Evolutionary conservation across 1,139 yeast species (phyloP), one percentile per base, ranked within the genome.

Genomic region (Saccharomycopsis crataegensis): DNA sequence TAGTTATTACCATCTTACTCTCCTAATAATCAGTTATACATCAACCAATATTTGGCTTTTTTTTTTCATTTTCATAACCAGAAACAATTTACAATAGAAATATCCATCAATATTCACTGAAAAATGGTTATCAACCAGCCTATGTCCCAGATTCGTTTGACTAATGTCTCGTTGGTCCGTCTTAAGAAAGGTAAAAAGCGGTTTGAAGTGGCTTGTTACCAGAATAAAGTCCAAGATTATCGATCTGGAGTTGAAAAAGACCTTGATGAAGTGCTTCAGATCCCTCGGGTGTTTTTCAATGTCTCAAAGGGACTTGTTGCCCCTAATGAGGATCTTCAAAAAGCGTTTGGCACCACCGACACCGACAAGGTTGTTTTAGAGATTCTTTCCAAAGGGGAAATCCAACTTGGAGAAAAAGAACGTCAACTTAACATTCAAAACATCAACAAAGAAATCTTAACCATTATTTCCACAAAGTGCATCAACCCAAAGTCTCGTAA

Each of bases 261-360:
- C 66, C 68, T 94, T 11, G 99, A 93, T 70, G 99, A 93, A 66
- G 99, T 93, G 5, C 73, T 93, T 45, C 99, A 93, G 66, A 90
- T 93, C 52, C 96, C 91, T n/a, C 96, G 87, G 66, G 96, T 93
- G 1, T 93, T 94, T 64, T 70, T 82, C 47, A 93, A 94, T 65
- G 99, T 91, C 0, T 88, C 96, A 22, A 93, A 94, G 64, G 99
- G 99, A 1, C 91, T 83, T 60, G 94, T 88, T 1, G 99, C 99
- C 3, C 82, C 91, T 33, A 82, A 86, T 61, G 96, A 89, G 8
- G 98, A 93, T 59, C 72, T 93, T 48, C 73, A 77, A 62, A 76
- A 80, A 51, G 76, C 84, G 0, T 93, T 94, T 66, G 91, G 88
- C 1, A 79, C 90, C 0, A 82, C 88, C 0, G 83, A 90, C 61